phyloP scores from a whole-genome alignment of 2,329 filamentous ascomycete genomes.

The Monosporascus sp. region DNA sequence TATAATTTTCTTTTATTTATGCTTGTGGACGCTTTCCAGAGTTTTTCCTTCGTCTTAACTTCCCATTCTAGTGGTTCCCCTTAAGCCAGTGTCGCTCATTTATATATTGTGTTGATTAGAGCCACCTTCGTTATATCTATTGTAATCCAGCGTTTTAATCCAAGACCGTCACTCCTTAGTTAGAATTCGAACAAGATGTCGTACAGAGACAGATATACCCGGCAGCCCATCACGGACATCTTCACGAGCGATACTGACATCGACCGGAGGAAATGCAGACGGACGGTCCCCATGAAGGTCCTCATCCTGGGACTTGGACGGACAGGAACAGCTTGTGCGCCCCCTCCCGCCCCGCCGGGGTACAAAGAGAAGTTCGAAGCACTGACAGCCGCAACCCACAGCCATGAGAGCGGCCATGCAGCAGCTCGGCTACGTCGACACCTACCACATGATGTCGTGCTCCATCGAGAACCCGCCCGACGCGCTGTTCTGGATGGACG shows the following conservation, averaged over 20 bases:
- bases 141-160: background rate
- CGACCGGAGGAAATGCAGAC: conserved; percentile 59
- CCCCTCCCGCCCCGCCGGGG: background rate
- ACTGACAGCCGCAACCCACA: conserved; percentile 18
- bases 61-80: too few relatives aligned
- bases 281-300: conserved; percentile 67
- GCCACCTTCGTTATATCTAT: background rate
- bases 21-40: background rate
- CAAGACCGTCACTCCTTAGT: background rate
- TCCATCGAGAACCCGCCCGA: conserved; percentile 65
- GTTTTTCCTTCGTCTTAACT: background rate
- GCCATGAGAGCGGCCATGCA: conserved; percentile 62
- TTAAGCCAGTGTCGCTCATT: background rate
- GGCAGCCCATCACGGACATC: conserved; percentile 50
- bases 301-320: conserved; percentile 65
- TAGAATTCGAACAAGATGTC: conserved; percentile 14
- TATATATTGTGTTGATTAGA: background rate
- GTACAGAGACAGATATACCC: conserved; percentile 26
- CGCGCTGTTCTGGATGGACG: conserved; percentile 66
- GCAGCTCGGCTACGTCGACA: conserved; percentile 61
- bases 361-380: background rate
- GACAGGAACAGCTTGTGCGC: conserved; percentile 65
- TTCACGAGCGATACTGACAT: conserved; percentile 65
- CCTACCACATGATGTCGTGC: conserved; percentile 70
- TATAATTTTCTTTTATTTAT: background rate